These are phyloP conservation scores for Calonectria hongkongensis DNA, from an alignment of 2,329 filamentous ascomycete genomes.

Conservation along the genomic window DNA sequence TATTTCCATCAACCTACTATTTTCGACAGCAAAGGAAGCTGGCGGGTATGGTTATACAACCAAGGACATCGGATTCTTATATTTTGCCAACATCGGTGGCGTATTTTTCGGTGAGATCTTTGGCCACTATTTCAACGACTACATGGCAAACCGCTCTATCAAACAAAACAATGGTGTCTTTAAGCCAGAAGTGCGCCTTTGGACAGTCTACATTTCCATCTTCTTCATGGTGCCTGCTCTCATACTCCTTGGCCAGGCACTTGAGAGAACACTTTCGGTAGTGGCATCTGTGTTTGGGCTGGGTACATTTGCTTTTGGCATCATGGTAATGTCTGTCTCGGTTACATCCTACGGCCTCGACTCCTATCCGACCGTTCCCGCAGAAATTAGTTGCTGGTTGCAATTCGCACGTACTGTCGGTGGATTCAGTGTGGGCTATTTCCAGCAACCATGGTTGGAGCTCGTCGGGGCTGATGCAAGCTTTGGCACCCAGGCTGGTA, in stretches of 20 bases:
- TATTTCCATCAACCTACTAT: conserved; percentile 71
- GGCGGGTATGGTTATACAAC: conserved; percentile 70
- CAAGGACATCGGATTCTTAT: conserved; percentile 72
- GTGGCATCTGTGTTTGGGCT: conserved; percentile 56
- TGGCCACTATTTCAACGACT: conserved; percentile 75
- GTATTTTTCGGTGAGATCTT: conserved; percentile 70
- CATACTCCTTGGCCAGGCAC: conserved; percentile 70
- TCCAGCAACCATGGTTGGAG: conserved; percentile 66
- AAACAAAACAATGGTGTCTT: conserved; percentile 68
- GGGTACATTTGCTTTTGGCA: conserved; percentile 72
- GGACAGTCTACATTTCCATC: conserved; percentile 66
- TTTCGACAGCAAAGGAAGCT: conserved; percentile 53
- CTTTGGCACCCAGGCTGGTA: conserved; percentile 62
- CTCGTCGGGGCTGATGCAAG: conserved; percentile 59
- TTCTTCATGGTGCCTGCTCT: conserved; percentile 70
- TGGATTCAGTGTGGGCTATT: conserved; percentile 68
- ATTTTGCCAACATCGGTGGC: conserved; percentile 74
- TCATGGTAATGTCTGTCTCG: conserved; percentile 69
- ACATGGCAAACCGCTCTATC: conserved; percentile 66
- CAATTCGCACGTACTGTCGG: conserved; percentile 60
- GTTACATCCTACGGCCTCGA: conserved; percentile 69
- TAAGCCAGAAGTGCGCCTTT: conserved; percentile 73
- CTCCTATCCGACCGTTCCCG: conserved; percentile 67
- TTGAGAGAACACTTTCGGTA: conserved; percentile 64
- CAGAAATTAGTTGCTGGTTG: conserved; percentile 67